Percentiles rank a stretch among this genome's conserved stretches.
phyloP scores from a whole-genome alignment of 2,329 filamentous ascomycete species.

The Botrytis deweyae region DNA sequence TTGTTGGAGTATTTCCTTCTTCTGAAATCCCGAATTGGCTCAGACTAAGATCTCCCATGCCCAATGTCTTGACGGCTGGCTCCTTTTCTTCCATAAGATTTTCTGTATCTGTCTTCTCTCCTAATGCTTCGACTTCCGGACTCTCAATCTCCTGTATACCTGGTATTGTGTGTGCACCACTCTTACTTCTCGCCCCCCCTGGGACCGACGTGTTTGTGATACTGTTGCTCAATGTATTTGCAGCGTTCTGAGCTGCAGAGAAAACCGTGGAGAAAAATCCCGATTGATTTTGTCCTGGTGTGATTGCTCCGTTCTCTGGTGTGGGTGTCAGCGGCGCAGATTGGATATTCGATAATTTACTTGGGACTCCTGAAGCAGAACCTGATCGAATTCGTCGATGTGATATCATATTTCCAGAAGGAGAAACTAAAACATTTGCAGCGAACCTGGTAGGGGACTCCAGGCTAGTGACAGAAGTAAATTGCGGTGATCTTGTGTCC shows the following conservation, averaged over 20 bases:
- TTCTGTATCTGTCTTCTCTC: slow-evolving; percentile 38
- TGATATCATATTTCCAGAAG: slow-evolving; percentile 69
- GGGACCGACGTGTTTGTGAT: slow-evolving; percentile 65
- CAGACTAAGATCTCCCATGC: slow-evolving; percentile 83
- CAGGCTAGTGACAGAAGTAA: slow-evolving; percentile 32
- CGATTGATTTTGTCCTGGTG: slow-evolving; percentile 48
- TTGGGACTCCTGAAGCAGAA: slow-evolving; percentile 57
- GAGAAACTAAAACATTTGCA: slow-evolving; percentile 58
- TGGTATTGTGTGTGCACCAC: slow-evolving; percentile 31
- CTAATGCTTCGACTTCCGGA: slow-evolving; percentile 39
- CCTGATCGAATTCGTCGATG: slow-evolving; percentile 64
- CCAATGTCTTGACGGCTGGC: slow-evolving; percentile 82
- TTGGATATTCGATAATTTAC: slow-evolving; percentile 80
- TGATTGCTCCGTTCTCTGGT: slow-evolving; percentile 59
- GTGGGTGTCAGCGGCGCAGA: slow-evolving; percentile 73
- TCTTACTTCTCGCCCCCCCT: slow-evolving; percentile 49
- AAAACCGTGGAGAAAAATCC: slow-evolving; percentile 95
- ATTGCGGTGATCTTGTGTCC: slow-evolving; percentile 42
- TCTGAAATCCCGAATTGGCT: slow-evolving; percentile 81
- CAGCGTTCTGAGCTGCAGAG: slow-evolving; percentile 89
- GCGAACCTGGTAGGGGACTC: slow-evolving; percentile 24
- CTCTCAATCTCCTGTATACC: slow-evolving; percentile 37
- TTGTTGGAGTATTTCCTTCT: slow-evolving; percentile 55
- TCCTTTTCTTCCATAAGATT: slow-evolving; percentile 55
- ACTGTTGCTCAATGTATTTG: slow-evolving; percentile 70